Evolutionary conservation across 768 basidiomycete species (phyloP).

Genomic region (Boletus speciosus): DNA sequence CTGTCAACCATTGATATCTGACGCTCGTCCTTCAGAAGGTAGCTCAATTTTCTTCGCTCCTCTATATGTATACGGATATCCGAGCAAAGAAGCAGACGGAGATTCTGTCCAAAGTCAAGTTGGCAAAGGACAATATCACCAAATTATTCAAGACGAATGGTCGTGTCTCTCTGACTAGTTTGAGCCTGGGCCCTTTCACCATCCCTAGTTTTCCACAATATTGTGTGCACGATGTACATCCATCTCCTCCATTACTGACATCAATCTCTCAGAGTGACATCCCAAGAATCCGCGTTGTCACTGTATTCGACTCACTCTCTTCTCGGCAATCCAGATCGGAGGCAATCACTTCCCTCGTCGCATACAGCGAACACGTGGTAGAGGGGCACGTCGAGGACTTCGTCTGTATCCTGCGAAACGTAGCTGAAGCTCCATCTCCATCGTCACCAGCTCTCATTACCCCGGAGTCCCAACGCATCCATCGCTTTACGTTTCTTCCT

Average conservation of each 20-base stretch:
- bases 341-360: background rate
- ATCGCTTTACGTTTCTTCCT: background rate
- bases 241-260: background rate
- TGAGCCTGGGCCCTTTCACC: background rate
- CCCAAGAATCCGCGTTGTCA: background rate
- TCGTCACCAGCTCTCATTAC: background rate
- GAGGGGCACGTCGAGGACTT: conserved; percentile 1
- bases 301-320: background rate
- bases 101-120: conserved; percentile 5
- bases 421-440: background rate
- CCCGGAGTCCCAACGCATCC: background rate
- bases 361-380: background rate
- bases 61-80: background rate
- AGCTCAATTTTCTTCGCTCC: background rate
- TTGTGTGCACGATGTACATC: background rate
- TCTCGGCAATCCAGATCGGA: background rate
- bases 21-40: background rate
- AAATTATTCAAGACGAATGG: conserved; percentile 1
- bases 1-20: background rate
- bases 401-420: background rate
- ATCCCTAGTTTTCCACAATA: background rate
- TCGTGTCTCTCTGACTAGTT: background rate
- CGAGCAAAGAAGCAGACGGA: background rate
- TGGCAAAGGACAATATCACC: conserved; percentile 2
- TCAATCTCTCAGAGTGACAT: background rate